Base-by-base conservation (phyloP, 2,329 filamentous ascomycete genomes). In the Tolypocladium paradoxum region DNA sequence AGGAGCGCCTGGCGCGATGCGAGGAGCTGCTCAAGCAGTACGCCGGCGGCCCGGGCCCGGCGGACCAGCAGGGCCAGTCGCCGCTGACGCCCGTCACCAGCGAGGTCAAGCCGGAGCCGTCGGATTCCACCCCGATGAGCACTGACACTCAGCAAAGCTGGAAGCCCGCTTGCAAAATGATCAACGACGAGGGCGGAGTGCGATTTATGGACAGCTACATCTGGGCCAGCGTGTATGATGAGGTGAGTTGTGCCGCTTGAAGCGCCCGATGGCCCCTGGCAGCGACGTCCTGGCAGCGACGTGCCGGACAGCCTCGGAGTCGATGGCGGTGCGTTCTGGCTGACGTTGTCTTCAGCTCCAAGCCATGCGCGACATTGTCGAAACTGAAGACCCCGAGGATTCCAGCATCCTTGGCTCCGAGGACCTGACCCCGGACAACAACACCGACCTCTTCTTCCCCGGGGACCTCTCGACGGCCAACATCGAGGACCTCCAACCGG, bases 1-100 rank as follows among this genome's bases (percentile, higher is more conserved):
- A 83, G 60, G 79, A 83, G 64, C 74, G 80, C 38, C 70, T 83
- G 36, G 78, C 78, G 4, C 71, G 78, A 53, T 82, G 79, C 57
- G 80, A 83, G 59, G 76, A 79, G 57, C 66, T 83, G 38, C 65
- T 82, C 24, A 81, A 79, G 57, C 76, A 79, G 55, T 82, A 83
- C 65, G 78, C 78, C 6, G 65, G 63, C 55, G 68, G 65, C n/a
- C 61, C 67, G 27, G 60, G 58, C 12, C 61, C 68, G 40, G 56
- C 63, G 18, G 53, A 60, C 35, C 51, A 56, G 50, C 53, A 59
- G 33, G 53, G 54, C 3, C 59, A 58, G 7, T 58, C 61, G 20
- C 51, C 47, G 7, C 53, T 48, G 46, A 54, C 51, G 22, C 40
- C 55, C n/a, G 43, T 50, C 38, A 50, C 34, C 48, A 58, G 61